phyloP scores from a whole-genome alignment of 116 monocot genomes.

The Dioscorea cayenensis region DNA sequence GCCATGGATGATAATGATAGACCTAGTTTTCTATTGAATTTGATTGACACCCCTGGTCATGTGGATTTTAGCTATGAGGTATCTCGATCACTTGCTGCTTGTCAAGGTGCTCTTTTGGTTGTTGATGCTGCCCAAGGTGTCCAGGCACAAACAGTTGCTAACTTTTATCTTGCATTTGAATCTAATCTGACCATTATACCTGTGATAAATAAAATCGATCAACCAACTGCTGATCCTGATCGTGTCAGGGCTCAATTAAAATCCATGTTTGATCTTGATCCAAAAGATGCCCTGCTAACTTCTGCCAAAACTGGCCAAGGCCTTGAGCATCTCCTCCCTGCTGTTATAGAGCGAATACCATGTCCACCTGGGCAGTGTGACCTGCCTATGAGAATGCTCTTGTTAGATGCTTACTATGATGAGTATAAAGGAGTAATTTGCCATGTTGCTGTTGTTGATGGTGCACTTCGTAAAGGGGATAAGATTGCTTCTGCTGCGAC shows the following conservation, averaged over 20 bases:
- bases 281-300: slow-evolving; percentile 74
- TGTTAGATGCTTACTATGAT: slow-evolving; percentile 98
- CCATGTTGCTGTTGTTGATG: slow-evolving; percentile 98
- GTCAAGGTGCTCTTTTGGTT: slow-evolving; percentile 93
- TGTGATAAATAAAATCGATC: slow-evolving; percentile 97
- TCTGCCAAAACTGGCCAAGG: slow-evolving; percentile 98
- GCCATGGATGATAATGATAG: slow-evolving; percentile 5
- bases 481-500: slow-evolving; percentile 83
- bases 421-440: slow-evolving; percentile 98
- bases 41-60: slow-evolving; percentile 97
- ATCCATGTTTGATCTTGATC: slow-evolving; percentile 86
- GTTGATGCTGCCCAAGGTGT: slow-evolving; percentile 99
- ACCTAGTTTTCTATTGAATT: slow-evolving; percentile 61
- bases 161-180: slow-evolving; percentile 94
- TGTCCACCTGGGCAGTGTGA: slow-evolving; percentile 64
- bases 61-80: slow-evolving; percentile 99
- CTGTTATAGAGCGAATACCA: slow-evolving; percentile 82
- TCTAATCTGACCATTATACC: slow-evolving; percentile 83
- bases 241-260: slow-evolving; percentile 86
- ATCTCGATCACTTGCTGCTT: slow-evolving; percentile 96
- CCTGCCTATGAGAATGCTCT: slow-evolving; percentile 77
- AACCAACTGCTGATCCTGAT: slow-evolving; percentile 95
- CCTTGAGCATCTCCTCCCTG: slow-evolving; percentile 87
- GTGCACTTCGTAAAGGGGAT: slow-evolving; percentile 78
- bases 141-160: slow-evolving; percentile 98